phyloP scores from a whole-genome alignment of 1,284 basidiomycete species.

The Melanopsichium pennsylvanicum region DNA sequence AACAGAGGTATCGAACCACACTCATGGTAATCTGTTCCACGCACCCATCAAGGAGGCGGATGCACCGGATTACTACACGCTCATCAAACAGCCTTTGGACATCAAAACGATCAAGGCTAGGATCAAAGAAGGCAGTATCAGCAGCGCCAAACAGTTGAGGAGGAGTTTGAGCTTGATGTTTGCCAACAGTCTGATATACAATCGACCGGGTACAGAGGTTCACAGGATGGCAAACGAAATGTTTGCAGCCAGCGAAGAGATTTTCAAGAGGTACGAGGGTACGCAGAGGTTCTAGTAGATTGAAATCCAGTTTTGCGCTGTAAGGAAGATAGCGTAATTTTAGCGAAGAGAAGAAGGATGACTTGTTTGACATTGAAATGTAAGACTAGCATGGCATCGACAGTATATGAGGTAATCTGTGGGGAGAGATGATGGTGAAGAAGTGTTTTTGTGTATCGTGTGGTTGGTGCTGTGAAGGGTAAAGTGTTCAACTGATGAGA shows the following conservation, averaged over 20 bases:
- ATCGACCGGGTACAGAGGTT: constrained; percentile 60
- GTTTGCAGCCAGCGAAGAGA: constrained; percentile 54
- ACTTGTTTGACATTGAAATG: no score
- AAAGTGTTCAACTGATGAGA: no score
- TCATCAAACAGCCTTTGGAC: constrained; percentile 59
- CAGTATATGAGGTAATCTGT: no score
- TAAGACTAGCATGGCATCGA: no score
- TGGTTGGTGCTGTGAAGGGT: no score
- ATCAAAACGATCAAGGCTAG: constrained; percentile 59
- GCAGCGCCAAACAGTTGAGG: constrained; percentile 40
- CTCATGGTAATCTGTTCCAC: constrained; percentile 63
- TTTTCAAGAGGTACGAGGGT: constrained; percentile 43
- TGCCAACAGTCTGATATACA: constrained; percentile 62
- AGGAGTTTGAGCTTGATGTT: constrained; percentile 57
- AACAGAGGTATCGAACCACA: constrained; percentile 61
- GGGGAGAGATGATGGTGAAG: no score
- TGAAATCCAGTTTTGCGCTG: no score
- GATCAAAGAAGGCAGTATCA: constrained; percentile 59
- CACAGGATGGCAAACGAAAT: constrained; percentile 63
- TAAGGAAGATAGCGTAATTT: not conserved
- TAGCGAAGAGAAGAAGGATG: not conserved
- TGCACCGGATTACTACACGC: constrained; percentile 60
- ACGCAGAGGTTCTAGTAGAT: constrained; percentile 33
- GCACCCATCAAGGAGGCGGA: constrained; percentile 62
- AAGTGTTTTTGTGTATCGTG: no score